Percentiles rank a stretch among this genome's conserved stretches.
Conservation (phyloP, 139 green algal species). For the Axilococcus clingmanii region DNA sequence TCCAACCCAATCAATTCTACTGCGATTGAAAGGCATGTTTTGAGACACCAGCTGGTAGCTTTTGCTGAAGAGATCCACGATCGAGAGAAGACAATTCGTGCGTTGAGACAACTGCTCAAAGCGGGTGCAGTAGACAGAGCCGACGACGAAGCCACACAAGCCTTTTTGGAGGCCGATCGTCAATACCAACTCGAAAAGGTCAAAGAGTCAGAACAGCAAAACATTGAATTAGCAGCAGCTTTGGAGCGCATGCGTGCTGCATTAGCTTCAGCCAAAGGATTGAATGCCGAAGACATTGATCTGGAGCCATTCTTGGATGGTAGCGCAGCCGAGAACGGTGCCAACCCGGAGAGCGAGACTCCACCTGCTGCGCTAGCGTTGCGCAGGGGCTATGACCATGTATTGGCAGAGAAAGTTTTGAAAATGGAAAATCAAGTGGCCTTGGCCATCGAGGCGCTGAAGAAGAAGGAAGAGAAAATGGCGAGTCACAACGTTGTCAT, state of each 20-base stretch:
- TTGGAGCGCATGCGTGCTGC: neutral
- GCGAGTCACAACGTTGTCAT: slow-evolving; percentile 13
- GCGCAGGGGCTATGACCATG: slow-evolving; percentile 23
- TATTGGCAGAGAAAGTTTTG: slow-evolving; percentile 24
- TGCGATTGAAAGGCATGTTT: neutral
- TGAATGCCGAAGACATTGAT: slow-evolving; percentile 11
- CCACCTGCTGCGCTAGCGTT: slow-evolving; percentile 2
- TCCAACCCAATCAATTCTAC: no score
- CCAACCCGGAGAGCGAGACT: neutral
- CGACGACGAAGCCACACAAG: no score
- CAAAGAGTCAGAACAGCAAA: neutral
- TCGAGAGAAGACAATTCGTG: slow-evolving; percentile 14
- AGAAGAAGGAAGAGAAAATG: slow-evolving; percentile 39
- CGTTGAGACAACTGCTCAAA: neutral
- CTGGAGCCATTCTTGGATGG: slow-evolving; percentile 13
- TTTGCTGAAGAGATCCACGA: slow-evolving; percentile 29
- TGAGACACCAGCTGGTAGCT: slow-evolving; percentile 9
- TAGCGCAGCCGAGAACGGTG: slow-evolving; percentile 1
- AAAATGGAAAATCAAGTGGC: slow-evolving; percentile 36
- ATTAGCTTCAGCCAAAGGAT: slow-evolving; percentile 2
- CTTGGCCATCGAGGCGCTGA: slow-evolving; percentile 25
- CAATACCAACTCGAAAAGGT: neutral
- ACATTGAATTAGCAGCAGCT: slow-evolving; percentile 14
- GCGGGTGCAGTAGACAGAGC: slow-evolving; percentile 11
- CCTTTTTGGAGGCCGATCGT: neutral